Evolutionary conservation across 768 basidiomycete genomes (phyloP).

Genomic region (Tulasnella sp.): DNA sequence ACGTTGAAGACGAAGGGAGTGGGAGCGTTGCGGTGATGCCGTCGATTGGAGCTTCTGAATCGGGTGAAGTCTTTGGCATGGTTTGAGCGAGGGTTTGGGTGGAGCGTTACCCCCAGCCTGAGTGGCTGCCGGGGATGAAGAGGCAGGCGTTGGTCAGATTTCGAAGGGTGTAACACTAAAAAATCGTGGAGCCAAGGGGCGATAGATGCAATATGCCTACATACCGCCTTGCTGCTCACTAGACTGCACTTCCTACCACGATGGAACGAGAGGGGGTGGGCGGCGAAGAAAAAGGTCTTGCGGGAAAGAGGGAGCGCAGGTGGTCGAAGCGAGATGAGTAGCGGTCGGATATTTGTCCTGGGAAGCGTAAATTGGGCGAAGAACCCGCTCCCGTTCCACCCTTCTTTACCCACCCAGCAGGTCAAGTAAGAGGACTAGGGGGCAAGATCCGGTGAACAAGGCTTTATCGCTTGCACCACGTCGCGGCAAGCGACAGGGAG

Average conservation of each 20-base stretch:
- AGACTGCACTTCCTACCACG: background rate
- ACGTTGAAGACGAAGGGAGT: conserved; percentile 21
- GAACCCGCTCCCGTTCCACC: background rate
- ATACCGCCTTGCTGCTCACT: background rate
- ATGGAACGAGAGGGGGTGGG: background rate
- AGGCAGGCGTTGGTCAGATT: background rate
- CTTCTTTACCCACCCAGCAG: background rate
- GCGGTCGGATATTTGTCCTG: conserved; percentile 8
- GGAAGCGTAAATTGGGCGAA: conserved; percentile 3
- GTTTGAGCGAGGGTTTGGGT: background rate
- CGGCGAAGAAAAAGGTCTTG: background rate
- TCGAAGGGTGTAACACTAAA: background rate
- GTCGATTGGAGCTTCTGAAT: conserved; percentile 17
- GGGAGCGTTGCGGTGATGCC: conserved; percentile 7
- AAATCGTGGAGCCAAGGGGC: background rate
- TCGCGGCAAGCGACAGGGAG: background rate
- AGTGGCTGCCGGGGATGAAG: background rate
- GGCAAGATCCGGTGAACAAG: background rate
- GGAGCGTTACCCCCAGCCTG: background rate
- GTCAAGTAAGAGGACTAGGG: background rate
- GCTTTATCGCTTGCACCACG: background rate
- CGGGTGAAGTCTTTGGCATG: conserved; percentile 22
- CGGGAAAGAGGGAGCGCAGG: background rate
- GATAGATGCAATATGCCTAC: background rate
- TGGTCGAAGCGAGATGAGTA: background rate